These are phyloP conservation scores for Thermomucor indicae-seudaticae DNA, from an alignment of 371 early-diverging fungal genomes.

Conservation along the genomic window DNA sequence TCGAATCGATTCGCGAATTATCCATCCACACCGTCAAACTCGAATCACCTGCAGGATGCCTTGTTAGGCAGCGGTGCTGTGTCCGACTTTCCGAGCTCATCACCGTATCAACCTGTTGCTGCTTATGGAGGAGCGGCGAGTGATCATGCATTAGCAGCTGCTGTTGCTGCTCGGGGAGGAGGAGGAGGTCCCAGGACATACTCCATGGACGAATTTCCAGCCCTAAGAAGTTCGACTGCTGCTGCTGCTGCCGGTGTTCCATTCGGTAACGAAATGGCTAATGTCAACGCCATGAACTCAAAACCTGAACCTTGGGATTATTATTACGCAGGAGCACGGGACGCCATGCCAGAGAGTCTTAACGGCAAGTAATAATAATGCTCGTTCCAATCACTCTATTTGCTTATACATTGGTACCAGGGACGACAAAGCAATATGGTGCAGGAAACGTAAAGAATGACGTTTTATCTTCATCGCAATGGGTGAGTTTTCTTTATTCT, in stretches of 20 bases:
- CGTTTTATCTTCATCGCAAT: constrained; percentile 11
- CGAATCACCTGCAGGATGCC: constrained; percentile 25
- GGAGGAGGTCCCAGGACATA: constrained; percentile 40
- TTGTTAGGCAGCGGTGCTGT: constrained; percentile 14
- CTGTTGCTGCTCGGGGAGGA: constrained; percentile 13
- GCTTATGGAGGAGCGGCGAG: constrained; percentile 7
- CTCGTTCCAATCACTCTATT: too few species aligned
- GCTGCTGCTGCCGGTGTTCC: constrained; percentile 13
- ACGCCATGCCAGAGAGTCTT: constrained; percentile 7
- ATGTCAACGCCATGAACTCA: constrained; percentile 12
- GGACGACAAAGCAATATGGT: constrained; percentile 7
- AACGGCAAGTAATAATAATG: constrained; percentile 3
- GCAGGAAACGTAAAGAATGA: constrained; percentile 5
- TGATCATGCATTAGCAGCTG: too few species aligned
- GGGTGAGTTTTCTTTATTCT: constrained; percentile 1
- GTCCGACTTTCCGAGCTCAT: constrained; percentile 13
- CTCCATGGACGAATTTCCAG: constrained; percentile 49
- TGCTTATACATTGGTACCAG: constrained; percentile 5
- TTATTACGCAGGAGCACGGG: constrained; percentile 32
- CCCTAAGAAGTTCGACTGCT: constrained; percentile 25
- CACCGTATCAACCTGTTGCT: constrained; percentile 19
- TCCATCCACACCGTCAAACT: constrained; percentile 34
- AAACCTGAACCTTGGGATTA: constrained; percentile 40
- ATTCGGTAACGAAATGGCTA: constrained; percentile 29
- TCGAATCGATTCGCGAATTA: constrained; percentile 36